These are phyloP conservation scores for Solanum chiquidenum DNA, from an alignment of 257 asterid genomes.

Conservation along the genomic window DNA sequence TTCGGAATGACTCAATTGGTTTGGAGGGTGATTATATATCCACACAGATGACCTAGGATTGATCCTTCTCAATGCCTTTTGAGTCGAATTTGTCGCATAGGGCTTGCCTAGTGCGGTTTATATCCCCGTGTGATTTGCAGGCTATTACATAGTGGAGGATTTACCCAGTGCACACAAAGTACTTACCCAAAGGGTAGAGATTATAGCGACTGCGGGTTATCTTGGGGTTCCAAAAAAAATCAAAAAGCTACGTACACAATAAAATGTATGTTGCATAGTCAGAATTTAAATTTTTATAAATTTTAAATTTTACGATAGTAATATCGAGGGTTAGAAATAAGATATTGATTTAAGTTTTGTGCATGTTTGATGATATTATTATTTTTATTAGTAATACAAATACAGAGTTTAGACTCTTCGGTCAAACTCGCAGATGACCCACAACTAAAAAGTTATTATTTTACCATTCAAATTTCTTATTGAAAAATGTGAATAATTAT, in stretches of 20 bases:
- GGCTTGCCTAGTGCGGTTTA: too few species aligned
- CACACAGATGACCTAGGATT: too few species aligned
- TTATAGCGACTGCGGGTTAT: too few species aligned
- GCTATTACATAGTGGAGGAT: too few species aligned
- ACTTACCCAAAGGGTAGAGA: too few species aligned
- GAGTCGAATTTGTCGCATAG: accelerated
- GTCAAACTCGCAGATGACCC: neutral
- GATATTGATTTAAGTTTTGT: neutral
- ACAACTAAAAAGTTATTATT: neutral
- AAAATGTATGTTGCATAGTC: neutral
- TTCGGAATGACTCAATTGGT: too few species aligned
- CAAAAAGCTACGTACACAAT: neutral
- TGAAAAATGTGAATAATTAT: neutral
- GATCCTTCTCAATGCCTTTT: too few species aligned
- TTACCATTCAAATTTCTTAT: neutral
- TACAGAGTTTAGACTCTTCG: neutral
- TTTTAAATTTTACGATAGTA: neutral
- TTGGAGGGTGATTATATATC: too few species aligned
- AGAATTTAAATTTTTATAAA: neutral
- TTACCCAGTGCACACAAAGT: too few species aligned
- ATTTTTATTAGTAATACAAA: neutral
- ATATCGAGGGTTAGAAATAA: neutral
- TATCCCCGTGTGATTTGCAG: too few species aligned
- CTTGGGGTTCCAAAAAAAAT: too few species aligned
- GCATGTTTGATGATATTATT: neutral